Conservation (phyloP, 371 early-diverging fungal species). For the Rhizomucor pusillus region DNA sequence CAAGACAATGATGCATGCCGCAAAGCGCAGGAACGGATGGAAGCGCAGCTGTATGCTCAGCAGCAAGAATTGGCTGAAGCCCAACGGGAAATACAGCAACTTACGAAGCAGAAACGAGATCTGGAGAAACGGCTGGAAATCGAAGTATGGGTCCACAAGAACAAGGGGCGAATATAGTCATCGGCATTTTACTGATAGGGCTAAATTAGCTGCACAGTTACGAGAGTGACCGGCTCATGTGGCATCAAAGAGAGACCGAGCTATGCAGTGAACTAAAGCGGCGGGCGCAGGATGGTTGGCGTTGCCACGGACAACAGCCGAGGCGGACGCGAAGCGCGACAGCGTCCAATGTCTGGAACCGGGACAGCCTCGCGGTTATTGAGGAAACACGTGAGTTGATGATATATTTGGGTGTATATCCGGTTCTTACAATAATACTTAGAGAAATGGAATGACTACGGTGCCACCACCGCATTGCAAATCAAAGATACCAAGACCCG, state of each 20-base stretch:
- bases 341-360: conserved; percentile 17
- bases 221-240: conserved; percentile 25
- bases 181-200: background rate
- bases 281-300: conserved; percentile 5
- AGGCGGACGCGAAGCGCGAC: conserved; percentile 26
- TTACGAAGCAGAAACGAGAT: conserved; percentile 19
- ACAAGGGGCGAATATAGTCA: background rate
- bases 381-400: conserved; percentile 6
- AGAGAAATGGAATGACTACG: conserved; percentile 2
- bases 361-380: background rate
- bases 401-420: no score
- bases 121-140: conserved; percentile 23
- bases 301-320: conserved; percentile 6
- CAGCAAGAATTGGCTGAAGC: conserved; percentile 18
- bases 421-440: no score
- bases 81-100: conserved; percentile 18
- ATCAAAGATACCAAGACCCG: conserved; percentile 23
- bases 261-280: conserved; percentile 18
- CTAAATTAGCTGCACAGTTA: conserved; percentile 20
- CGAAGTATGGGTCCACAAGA: conserved; percentile 17
- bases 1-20: conserved; percentile 25
- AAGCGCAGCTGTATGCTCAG: conserved; percentile 25
- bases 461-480: conserved; percentile 5
- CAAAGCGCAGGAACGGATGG: conserved; percentile 22
- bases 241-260: conserved; percentile 34